These are phyloP conservation scores for Austroboletus eburneus DNA, from an alignment of 768 basidiomycete genomes.

Conservation along the genomic window DNA sequence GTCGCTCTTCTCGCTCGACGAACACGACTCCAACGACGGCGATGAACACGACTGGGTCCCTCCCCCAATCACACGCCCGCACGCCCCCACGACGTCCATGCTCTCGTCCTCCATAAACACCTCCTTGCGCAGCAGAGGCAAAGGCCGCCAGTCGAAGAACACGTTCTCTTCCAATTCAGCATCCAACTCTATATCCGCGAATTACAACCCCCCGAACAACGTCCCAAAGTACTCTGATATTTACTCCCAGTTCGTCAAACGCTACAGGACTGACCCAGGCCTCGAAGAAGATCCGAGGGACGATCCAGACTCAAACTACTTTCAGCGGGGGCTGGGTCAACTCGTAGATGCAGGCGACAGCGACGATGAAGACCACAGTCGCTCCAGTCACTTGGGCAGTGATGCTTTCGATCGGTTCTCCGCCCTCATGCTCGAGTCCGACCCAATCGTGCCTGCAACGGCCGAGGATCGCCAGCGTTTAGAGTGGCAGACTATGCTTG, in stretches of 20 bases:
- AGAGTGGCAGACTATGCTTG: conserved; percentile 95
- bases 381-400: conserved; percentile 38
- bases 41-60: conserved; percentile 46
- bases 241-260: conserved; percentile 75
- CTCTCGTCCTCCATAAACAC: conserved; percentile 29
- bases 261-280: conserved; percentile 64
- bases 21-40: conserved; percentile 44
- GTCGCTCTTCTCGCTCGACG: conserved; percentile 62
- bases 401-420: conserved; percentile 51
- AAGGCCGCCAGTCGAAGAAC: conserved; percentile 28
- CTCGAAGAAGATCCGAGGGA: conserved; percentile 65
- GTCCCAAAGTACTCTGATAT: conserved; percentile 51
- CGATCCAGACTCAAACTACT: conserved; percentile 83
- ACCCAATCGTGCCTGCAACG: conserved; percentile 63
- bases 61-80: conserved; percentile 28
- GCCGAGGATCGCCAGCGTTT: conserved; percentile 75
- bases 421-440: conserved; percentile 53
- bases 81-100: conserved; percentile 18
- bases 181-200: conserved; percentile 26
- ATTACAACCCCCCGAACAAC: conserved; percentile 28
- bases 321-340: conserved; percentile 66
- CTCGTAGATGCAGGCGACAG: conserved; percentile 66
- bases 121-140: conserved; percentile 30
- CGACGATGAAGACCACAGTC: conserved; percentile 66
- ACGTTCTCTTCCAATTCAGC: conserved; percentile 28